Percentiles rank a stretch among this genome's conserved stretches.
phyloP scores from a whole-genome alignment of 495 filamentous ascomycete species.

The Aspergillus wentii region DNA sequence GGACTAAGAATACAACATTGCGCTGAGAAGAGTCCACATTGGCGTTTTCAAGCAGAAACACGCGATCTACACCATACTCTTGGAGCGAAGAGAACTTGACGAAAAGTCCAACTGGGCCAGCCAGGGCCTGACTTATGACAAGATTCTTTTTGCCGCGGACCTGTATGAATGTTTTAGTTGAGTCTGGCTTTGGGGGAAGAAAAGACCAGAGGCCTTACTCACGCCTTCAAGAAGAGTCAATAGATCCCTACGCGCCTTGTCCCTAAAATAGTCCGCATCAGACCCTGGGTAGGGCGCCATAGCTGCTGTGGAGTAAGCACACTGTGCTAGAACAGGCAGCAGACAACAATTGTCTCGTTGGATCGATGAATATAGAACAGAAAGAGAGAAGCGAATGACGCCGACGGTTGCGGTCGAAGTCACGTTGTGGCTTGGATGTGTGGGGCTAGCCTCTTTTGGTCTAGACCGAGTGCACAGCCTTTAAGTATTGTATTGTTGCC shows the following conservation, averaged over 20 bases:
- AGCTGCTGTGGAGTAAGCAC: no score
- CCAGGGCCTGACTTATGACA: conserved; percentile 84
- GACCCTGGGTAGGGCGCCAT: conserved; percentile 69
- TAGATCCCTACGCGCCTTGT: conserved; percentile 80
- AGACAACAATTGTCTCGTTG: no score
- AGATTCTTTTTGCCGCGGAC: conserved; percentile 98
- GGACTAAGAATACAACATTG: conserved; percentile 89
- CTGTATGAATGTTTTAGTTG: conserved; percentile 44
- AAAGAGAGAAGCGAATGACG: neutral
- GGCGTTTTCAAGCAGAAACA: conserved; percentile 92
- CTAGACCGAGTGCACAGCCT: conserved; percentile 12
- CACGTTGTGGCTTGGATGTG: conserved; percentile 12
- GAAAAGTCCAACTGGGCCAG: conserved; percentile 82
- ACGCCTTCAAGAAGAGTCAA: conserved; percentile 85
- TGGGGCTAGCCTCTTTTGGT: conserved; percentile 11
- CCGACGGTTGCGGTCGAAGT: conserved; percentile 13
- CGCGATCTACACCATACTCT: conserved; percentile 94
- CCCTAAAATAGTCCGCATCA: conserved; percentile 74
- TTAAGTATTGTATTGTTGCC: conserved; percentile 17
- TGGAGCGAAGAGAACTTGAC: conserved; percentile 88
- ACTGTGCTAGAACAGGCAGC: conserved; percentile 17
- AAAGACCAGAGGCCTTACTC: conserved; percentile 51
- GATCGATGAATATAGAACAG: no score
- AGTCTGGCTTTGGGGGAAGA: conserved; percentile 8
- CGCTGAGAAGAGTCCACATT: conserved; percentile 90